Percentiles rank a stretch among this genome's conserved stretches.
Conservation (phyloP, 768 basidiomycete genomes). For the Pleurotus giganteus region DNA sequence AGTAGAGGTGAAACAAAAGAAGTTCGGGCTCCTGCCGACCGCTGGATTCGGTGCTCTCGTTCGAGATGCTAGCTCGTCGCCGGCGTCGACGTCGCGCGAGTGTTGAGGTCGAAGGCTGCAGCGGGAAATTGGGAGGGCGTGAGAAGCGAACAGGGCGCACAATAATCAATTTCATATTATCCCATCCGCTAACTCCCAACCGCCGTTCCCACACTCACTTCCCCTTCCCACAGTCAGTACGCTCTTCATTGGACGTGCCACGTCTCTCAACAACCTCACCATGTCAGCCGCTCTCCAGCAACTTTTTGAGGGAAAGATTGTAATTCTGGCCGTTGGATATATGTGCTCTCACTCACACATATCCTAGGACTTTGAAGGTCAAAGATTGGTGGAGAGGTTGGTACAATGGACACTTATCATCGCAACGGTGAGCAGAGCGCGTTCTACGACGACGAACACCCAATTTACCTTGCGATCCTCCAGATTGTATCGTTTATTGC, state of each 20-base stretch:
- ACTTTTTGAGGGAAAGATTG: constrained; percentile 11
- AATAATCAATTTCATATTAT: too few relatives aligned
- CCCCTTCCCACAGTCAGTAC: background rate
- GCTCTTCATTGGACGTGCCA: background rate
- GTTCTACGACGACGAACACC: background rate
- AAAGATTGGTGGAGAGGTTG: constrained; percentile 10
- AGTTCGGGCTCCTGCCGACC: background rate
- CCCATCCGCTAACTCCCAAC: too few relatives aligned
- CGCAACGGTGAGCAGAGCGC: constrained; percentile 8
- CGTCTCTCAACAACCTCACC: background rate
- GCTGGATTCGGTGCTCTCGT: background rate
- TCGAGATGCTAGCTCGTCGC: background rate
- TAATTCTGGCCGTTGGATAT: background rate
- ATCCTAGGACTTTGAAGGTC: constrained; percentile 10
- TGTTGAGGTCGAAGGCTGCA: background rate
- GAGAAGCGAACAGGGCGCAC: too few relatives aligned
- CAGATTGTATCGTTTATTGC: constrained; percentile 55
- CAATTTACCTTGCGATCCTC: background rate
- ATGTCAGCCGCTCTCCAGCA: background rate
- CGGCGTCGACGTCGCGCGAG: background rate
- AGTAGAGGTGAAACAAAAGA: constrained; percentile 4
- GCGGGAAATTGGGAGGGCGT: background rate
- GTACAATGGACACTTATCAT: constrained; percentile 1
- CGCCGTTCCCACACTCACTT: background rate
- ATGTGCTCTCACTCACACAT: background rate